Base-by-base conservation (phyloP, 306 rosid genomes). In the Castanospermum australe region DNA sequence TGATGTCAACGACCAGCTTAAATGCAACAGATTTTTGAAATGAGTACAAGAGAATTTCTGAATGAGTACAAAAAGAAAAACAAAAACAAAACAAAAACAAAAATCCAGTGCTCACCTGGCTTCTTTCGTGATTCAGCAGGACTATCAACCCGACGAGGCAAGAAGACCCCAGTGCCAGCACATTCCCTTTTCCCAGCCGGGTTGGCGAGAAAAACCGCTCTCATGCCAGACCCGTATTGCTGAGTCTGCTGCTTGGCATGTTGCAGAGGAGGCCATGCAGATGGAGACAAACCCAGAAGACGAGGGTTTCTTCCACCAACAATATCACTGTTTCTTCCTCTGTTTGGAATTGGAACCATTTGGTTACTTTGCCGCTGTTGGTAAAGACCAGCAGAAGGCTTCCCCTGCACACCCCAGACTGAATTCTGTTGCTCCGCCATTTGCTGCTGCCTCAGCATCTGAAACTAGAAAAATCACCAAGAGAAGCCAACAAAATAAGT, bases 151-250 rank as follows among this genome's bases (percentile, higher is more conserved):
- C 83, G 85, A 17, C 98, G 93, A 10, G 99, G 99, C 55, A 95
- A 71, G 73, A 95, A 95, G 6, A 95, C 99, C 0, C 99, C 99
- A 21, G 99, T 95, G 18, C 99, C 99, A 15, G 92, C 76, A 55
- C 90, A 81, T 48, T 87, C 97, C 70, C 87, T 84, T 67, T 77
- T 87, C 0, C 72, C 89, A 2, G 50, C 48, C 3, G 79, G 80
- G 30, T 68, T 75, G 0, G 78, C 85, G 0, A 91, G 86, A 24
- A 91, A 88, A 21, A 82, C 85, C 20, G 92, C 92, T 22, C 92
- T 80, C 90, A 85, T 82, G 2, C 89, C 91, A 8, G 90, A 62
- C 10, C 88, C 87, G 14, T 45, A 21, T 8, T 63, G 86, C 76
- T 84, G 87, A 25, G 25, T 64, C 41, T 70, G 84, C 15, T 74